A percentile compares a stretch with the other conserved stretches of the same genome.
Conservation (phyloP, 2,329 filamentous ascomycete species). For the Raffaelea ambrosiae region DNA sequence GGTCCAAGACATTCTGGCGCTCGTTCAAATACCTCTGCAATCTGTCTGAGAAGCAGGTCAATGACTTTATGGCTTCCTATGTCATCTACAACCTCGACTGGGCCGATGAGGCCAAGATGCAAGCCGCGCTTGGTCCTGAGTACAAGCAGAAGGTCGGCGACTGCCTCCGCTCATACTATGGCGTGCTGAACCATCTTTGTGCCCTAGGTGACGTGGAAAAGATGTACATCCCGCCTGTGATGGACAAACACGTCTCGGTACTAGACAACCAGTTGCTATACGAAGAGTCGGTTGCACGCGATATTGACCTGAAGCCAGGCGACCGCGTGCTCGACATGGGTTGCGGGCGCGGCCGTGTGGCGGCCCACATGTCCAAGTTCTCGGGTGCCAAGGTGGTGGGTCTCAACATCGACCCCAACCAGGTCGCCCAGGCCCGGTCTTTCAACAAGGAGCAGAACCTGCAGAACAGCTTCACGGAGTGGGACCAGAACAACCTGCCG, state of each 20-base stretch:
- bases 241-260: conserved; percentile 40
- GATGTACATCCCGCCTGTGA: conserved; percentile 48
- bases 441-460: conserved; percentile 36
- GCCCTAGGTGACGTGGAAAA: conserved; percentile 48
- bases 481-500: conserved; percentile 43
- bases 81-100: conserved; percentile 49
- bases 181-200: conserved; percentile 45
- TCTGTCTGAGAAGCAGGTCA: conserved; percentile 39
- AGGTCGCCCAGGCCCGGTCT: conserved; percentile 34
- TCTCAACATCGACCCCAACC: conserved; percentile 46
- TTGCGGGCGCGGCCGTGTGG: conserved; percentile 43
- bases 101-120: conserved; percentile 40
- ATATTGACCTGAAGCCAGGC: conserved; percentile 35
- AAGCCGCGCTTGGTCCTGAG: conserved; percentile 34
- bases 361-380: conserved; percentile 42
- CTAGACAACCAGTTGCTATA: conserved; percentile 44
- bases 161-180: conserved; percentile 43
- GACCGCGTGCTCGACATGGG: conserved; percentile 42
- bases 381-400: conserved; percentile 39
- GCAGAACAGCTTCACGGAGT: conserved; percentile 36
- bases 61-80: conserved; percentile 48
- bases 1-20: conserved; percentile 39
- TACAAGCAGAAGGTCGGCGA: conserved; percentile 42
- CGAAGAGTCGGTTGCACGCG: conserved; percentile 39
- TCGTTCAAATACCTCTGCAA: conserved; percentile 41